Evolutionary conservation across 805 yeast species (phyloP).

Genomic region (Vanderwaltozyma tropicalis): DNA sequence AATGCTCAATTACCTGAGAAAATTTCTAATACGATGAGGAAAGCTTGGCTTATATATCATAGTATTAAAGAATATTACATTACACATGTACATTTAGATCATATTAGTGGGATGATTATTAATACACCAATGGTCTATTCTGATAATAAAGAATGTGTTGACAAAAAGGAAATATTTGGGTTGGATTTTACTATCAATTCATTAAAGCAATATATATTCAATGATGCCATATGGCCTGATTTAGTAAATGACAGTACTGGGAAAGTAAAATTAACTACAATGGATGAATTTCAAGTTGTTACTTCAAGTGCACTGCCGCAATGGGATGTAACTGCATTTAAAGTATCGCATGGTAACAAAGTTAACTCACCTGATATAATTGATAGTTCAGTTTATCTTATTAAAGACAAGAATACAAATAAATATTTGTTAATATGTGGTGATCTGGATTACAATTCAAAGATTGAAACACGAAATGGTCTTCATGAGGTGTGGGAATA

Average conservation of each 20-base stretch:
- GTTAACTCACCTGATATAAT: too few species aligned
- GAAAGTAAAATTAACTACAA: slow-evolving; percentile 9
- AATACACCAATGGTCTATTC: slow-evolving; percentile 46
- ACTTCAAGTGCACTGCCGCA: slow-evolving; percentile 15
- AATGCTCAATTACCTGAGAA: neutral
- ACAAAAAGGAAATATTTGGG: slow-evolving; percentile 43
- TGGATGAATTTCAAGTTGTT: slow-evolving; percentile 6
- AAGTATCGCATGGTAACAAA: slow-evolving; percentile 33
- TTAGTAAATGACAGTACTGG: slow-evolving; percentile 25
- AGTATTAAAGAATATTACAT: slow-evolving; percentile 40
- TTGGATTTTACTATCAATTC: slow-evolving; percentile 41
- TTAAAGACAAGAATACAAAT: slow-evolving; percentile 30
- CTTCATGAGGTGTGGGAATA: slow-evolving; percentile 39
- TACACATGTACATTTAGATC: slow-evolving; percentile 83
- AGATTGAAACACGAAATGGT: slow-evolving; percentile 22
- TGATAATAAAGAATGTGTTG: slow-evolving; percentile 20
- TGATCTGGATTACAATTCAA: slow-evolving; percentile 64
- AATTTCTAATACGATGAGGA: slow-evolving; percentile 20
- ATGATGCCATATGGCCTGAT: slow-evolving; percentile 75
- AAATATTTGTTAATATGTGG: slow-evolving; percentile 58
- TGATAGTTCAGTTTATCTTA: slow-evolving; percentile 50
- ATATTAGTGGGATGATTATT: slow-evolving; percentile 54
- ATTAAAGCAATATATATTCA: slow-evolving; percentile 50
- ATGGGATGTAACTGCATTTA: slow-evolving; percentile 29
- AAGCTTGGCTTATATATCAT: slow-evolving; percentile 28